Percentiles rank a stretch among this genome's conserved stretches.
Conservation (phyloP, 495 filamentous ascomycete species). For the Xylaria sp. region DNA sequence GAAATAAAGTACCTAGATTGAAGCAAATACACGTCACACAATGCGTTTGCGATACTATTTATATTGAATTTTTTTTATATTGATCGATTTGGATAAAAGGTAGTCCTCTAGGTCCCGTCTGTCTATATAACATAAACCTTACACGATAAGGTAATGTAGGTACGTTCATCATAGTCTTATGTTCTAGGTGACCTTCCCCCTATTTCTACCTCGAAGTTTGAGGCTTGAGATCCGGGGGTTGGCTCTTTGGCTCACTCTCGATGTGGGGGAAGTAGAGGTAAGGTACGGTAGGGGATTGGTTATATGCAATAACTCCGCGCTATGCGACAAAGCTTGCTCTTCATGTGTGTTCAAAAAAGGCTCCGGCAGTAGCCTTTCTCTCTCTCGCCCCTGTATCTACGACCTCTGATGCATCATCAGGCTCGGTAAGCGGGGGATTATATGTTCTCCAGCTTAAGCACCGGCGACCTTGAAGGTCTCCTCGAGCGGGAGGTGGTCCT, state of each 20-base stretch:
- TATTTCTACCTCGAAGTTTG: background rate
- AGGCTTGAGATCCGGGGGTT: background rate
- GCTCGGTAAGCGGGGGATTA: background rate
- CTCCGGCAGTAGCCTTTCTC: background rate
- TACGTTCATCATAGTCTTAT: background rate
- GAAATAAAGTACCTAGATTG: too few relatives aligned
- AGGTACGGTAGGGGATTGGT: background rate
- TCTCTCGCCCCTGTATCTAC: background rate
- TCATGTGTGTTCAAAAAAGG: background rate
- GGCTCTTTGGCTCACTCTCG: background rate
- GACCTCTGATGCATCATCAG: background rate
- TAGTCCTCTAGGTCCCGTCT: constrained; percentile 1
- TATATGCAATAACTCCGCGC: constrained; percentile 24
- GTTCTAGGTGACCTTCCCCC: background rate
- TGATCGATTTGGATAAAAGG: background rate
- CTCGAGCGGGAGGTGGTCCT: constrained; percentile 63
- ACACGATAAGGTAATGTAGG: background rate
- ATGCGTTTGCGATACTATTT: background rate
- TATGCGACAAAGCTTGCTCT: constrained; percentile 24
- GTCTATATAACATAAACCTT: constrained; percentile 15
- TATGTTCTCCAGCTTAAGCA: constrained; percentile 37
- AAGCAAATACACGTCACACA: background rate
- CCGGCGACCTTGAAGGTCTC: constrained; percentile 59
- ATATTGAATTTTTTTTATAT: background rate
- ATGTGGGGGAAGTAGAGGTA: background rate